Base-by-base conservation (phyloP, 768 basidiomycete species). In the Suillus brevipes region DNA sequence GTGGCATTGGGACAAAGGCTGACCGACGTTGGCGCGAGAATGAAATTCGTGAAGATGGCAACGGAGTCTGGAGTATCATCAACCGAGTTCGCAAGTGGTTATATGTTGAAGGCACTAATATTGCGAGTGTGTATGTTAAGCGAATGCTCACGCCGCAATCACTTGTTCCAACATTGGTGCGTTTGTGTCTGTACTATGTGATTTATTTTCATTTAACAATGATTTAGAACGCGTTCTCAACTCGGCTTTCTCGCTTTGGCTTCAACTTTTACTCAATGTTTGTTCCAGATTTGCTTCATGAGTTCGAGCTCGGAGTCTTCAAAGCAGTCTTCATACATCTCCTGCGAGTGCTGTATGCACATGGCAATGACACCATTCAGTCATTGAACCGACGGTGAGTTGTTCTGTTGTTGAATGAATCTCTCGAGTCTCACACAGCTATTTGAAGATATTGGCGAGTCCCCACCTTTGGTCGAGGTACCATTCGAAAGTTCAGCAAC, bases 221-320 rank as follows among this genome's bases (percentile, higher is more conserved):
- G n/a, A 8, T 6, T 20, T 63, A 81, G 79, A 81, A 78, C 70
- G 76, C 79, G 2, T 80, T 80, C 68, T 74, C 77, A 2, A 55
- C 67, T 0, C 66, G 60, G 2, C 64, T 80, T 1, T 43, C 47
- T 0, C 1, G 28, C 1, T 20, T 25, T 3, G 72, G 65, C 4
- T 71, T 78, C 53, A 64, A 79, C 36, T 57, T 77, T 3, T 77
- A 71, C 53, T 20, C 16, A 4, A 66, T 78, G 50, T 64, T 79
- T 0, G 74, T 76, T 0, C 71, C 76, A 18, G 80, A 82, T 60
- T 62, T 79, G 2, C 68, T 82, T 68, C 81, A 81, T 62, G 78
- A 81, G 64, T 66, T 79, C 62, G 77, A 80, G 50, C 66, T 80
- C 0, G 78, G 81, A 0, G 72, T 78, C 1, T 81, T 78, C 77